Evolutionary conservation across 495 filamentous ascomycete genomes (phyloP).

Genomic region (Hyaloscypha variabilis): DNA sequence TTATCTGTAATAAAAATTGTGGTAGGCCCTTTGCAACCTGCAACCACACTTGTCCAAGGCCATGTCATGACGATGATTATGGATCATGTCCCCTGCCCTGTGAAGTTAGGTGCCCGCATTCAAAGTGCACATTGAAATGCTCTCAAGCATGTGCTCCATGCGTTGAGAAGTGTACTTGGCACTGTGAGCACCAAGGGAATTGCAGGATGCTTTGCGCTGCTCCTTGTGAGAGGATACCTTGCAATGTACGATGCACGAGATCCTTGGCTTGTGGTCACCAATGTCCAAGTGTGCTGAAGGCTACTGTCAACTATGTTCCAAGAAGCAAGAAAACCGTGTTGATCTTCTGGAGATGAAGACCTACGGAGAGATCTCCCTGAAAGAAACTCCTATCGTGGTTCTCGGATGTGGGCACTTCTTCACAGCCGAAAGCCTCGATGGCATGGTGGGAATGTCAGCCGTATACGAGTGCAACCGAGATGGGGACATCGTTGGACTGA

Average conservation of each 20-base stretch:
- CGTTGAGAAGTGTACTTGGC: slow-evolving; percentile 22
- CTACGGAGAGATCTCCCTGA: slow-evolving; percentile 59
- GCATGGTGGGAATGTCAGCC: slow-evolving; percentile 58
- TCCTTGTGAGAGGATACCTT: slow-evolving; percentile 66
- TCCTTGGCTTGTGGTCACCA: slow-evolving; percentile 64
- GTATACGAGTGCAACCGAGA: slow-evolving; percentile 17
- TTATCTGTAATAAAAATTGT: slow-evolving; percentile 20
- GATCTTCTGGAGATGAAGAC: slow-evolving; percentile 52
- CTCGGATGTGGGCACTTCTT: slow-evolving; percentile 69
- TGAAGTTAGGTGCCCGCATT: slow-evolving; percentile 25
- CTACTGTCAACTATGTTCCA: slow-evolving; percentile 28
- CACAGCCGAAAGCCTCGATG: slow-evolving; percentile 62
- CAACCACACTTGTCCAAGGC: slow-evolving; percentile 12
- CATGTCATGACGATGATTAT: slow-evolving; percentile 20
- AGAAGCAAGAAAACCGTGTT: slow-evolving; percentile 34
- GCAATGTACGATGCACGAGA: slow-evolving; percentile 62
- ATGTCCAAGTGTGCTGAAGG: slow-evolving; percentile 43
- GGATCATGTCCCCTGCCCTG: slow-evolving; percentile 14
- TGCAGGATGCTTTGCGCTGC: slow-evolving; percentile 48
- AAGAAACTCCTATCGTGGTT: slow-evolving; percentile 62
- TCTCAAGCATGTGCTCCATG: slow-evolving; percentile 46
- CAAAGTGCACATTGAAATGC: slow-evolving; percentile 45
- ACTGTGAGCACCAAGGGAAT: slow-evolving; percentile 13
- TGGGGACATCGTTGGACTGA: slow-evolving; percentile 23
- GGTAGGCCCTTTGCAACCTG: slow-evolving; percentile 19